Base-by-base conservation (phyloP, 2,329 filamentous ascomycete genomes). In the Fulvia fulva region DNA sequence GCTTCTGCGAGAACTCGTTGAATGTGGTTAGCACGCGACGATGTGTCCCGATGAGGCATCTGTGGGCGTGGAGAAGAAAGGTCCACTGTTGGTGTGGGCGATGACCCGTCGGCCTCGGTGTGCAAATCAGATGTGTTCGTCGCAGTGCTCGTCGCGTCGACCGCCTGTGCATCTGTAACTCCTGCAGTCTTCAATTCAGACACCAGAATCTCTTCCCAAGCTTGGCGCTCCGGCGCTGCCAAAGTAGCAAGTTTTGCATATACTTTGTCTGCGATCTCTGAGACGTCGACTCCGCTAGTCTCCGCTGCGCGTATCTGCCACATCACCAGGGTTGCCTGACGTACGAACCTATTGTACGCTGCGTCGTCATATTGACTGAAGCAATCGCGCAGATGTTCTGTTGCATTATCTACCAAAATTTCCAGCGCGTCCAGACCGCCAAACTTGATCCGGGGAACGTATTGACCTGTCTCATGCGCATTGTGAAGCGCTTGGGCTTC, bases 11-110 rank as follows among this genome's bases (percentile, higher is more conserved):
- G 65, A 23, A 71, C 69, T 9, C 79, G 74, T 52, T 75, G 76
- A 44, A 82, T 79, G 51, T 77, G 75, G 3, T 77, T 76, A 3
- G 79, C 80, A 58, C 76, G 71, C 32, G 74, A 80, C 2, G 76
- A 75, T 16, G 70, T 72, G 53, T 78, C 76, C 58, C 79, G 71
- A 16, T 71, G 66, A 25, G 78, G 78, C 75, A 81, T 77, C n/a
- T 70, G 71, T 12, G 79, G 79, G 65, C 79, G 59, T 16, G 55
- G 54, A 14, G 47, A 5, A 28, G 57, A 46, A n/a, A 37, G 44
- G 5, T 55, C 50, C 30, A 44, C 57, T 55, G 53, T 55, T 11
- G 47, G n/a, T 53, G 37, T 12, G 14, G 37, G 26, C 19, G 44
- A 41, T 34, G 11, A 46, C 16, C n/a, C 32, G 44, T 14, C 19